phyloP scores from a whole-genome alignment of 139 green algal genomes.

The Marvania coccoides region DNA sequence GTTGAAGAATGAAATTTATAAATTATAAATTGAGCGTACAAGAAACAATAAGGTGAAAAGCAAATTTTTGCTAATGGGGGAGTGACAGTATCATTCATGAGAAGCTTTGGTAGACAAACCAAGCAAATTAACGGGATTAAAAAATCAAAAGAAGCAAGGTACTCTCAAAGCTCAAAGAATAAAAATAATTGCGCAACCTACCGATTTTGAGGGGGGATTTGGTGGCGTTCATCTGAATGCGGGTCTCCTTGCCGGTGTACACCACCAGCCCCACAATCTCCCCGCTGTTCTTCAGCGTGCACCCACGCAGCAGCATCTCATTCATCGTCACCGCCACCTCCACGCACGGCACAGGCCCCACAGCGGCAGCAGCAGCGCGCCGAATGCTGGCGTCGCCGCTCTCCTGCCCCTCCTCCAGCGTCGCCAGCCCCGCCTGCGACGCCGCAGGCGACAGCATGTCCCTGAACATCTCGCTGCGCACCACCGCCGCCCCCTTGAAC shows the following conservation, averaged over 20 bases:
- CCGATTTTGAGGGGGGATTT: conserved; percentile 61
- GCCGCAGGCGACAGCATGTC: not conserved
- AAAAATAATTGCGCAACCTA: not conserved
- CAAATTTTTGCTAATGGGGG: too few species aligned
- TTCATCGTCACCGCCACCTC: conserved; percentile 43
- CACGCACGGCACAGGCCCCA: not conserved
- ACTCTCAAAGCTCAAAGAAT: too few species aligned
- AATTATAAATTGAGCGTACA: too few species aligned
- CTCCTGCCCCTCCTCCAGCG: not conserved
- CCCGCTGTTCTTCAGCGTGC: conserved; percentile 77
- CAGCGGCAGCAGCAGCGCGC: conserved; percentile 19
- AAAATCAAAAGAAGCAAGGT: not conserved
- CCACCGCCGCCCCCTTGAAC: conserved; percentile 40
- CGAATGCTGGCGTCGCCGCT: not conserved
- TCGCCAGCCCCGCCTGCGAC: not conserved
- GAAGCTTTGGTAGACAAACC: too few species aligned
- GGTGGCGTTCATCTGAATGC: conserved; percentile 80
- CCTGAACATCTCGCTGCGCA: not conserved
- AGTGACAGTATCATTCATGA: too few species aligned
- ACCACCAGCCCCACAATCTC: conserved; percentile 72
- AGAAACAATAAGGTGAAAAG: too few species aligned
- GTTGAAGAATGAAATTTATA: too few species aligned
- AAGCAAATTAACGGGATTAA: not conserved
- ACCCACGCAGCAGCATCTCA: conserved; percentile 75
- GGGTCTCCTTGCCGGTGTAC: conserved; percentile 85